Evolutionary conservation across 148 eudicot genomes (phyloP).

Genomic region (Bassia scoparia): DNA sequence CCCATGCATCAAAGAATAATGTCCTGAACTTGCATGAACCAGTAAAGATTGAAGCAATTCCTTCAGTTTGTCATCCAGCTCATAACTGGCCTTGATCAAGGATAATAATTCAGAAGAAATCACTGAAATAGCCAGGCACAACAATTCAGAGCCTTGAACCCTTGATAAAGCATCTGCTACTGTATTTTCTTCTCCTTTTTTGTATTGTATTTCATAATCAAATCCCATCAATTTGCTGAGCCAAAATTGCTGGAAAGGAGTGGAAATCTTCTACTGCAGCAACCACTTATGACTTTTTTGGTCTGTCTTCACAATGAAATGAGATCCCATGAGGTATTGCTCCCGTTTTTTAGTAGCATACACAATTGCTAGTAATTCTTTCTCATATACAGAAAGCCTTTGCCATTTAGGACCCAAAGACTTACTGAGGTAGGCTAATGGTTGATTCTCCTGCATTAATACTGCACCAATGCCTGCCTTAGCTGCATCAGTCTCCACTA

Average conservation of each 20-base stretch:
- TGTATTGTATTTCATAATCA: neutral
- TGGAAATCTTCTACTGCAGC: neutral
- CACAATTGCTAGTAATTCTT: too few relatives aligned
- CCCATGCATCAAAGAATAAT: neutral
- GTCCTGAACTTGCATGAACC: neutral
- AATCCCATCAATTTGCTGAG: neutral
- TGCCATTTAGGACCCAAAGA: too few relatives aligned
- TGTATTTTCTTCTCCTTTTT: neutral
- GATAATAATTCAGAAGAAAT: neutral
- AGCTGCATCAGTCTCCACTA: too few relatives aligned
- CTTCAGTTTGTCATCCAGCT: neutral
- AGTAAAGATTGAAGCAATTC: neutral
- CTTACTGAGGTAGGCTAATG: too few relatives aligned
- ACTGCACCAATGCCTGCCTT: too few relatives aligned
- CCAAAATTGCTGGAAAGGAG: neutral
- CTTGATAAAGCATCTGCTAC: neutral
- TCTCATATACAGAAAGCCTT: too few relatives aligned
- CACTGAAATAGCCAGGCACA: neutral
- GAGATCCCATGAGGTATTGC: neutral
- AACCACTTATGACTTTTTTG: neutral
- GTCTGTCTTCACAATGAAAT: neutral
- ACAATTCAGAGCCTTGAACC: neutral
- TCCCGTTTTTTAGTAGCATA: neutral
- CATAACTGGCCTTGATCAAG: neutral
- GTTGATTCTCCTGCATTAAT: too few relatives aligned